These are phyloP conservation scores for Eucalyptus sp. DNA, from an alignment of 345 rosid species.

Conservation along the genomic window DNA sequence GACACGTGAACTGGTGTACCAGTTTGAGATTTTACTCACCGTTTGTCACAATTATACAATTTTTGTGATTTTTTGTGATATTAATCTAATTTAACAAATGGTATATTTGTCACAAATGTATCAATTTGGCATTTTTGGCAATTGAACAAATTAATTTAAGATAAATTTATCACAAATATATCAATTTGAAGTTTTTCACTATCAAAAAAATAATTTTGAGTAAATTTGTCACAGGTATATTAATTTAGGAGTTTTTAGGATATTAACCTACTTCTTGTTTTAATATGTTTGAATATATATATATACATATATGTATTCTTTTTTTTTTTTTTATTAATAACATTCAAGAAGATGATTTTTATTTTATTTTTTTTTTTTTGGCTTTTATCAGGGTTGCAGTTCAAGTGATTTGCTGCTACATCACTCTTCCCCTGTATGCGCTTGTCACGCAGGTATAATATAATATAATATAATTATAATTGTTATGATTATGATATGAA, in stretches of 20 bases:
- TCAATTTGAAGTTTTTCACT: accelerated
- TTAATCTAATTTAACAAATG: too few species aligned
- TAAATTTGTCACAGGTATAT: accelerated
- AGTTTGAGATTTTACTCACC: too few species aligned
- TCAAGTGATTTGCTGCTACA: conserved; percentile 56
- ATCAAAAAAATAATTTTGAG: too few species aligned
- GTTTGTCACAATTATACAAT: accelerated
- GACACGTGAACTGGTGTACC: accelerated
- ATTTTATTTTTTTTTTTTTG: neutral
- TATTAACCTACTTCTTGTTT: neutral
- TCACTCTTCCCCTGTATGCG: conserved; percentile 81
- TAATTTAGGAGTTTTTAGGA: accelerated
- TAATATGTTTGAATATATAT: too few species aligned
- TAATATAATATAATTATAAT: neutral
- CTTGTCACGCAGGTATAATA: conserved; percentile 51
- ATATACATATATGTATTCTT: too few species aligned
- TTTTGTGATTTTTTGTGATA: too few species aligned
- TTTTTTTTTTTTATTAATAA: neutral
- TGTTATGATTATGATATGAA: neutral
- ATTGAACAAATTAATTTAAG: too few species aligned
- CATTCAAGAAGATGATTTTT: neutral
- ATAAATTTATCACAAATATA: too few species aligned
- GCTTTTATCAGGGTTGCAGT: conserved; percentile 38
- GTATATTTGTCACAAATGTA: too few species aligned
- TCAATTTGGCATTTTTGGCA: too few species aligned